Evolutionary conservation across 2,329 filamentous ascomycete genomes (phyloP).

Genomic region (Trichoderma sp.): DNA sequence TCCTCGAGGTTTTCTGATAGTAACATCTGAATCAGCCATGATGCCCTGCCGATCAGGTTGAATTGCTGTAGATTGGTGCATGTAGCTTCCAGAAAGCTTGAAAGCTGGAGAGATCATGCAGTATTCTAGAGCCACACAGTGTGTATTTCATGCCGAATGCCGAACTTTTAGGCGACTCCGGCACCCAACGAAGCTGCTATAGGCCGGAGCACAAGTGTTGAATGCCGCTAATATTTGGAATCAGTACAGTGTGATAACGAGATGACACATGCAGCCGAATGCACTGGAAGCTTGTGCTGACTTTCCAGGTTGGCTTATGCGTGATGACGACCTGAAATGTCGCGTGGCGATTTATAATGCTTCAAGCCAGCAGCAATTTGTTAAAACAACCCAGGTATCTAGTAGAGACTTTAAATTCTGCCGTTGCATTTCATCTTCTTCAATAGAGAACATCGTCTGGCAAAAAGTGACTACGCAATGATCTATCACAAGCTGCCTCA

Average conservation of each 20-base stretch:
- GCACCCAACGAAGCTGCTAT: neutral
- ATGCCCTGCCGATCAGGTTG: neutral
- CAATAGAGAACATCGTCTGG: neutral
- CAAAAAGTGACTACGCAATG: neutral
- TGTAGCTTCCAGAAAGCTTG: neutral
- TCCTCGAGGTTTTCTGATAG: neutral
- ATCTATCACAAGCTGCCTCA: neutral
- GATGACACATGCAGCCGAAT: neutral
- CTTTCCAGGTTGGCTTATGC: neutral
- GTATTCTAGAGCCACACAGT: neutral
- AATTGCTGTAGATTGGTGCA: neutral
- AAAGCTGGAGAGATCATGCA: neutral
- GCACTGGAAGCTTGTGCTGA: neutral
- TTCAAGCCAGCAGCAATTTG: neutral
- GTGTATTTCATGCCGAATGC: neutral
- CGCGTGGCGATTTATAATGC: neutral
- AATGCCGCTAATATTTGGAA: neutral
- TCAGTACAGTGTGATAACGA: neutral
- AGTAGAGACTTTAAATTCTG: neutral
- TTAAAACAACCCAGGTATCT: neutral
- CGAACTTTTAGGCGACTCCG: neutral
- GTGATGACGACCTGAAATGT: neutral
- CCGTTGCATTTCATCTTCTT: neutral
- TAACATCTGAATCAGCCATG: neutral
- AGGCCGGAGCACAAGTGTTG: neutral